Percentiles rank a stretch among this genome's conserved stretches.
Conservation (phyloP, 2,329 filamentous ascomycete genomes). For the Trichoderma sp. region DNA sequence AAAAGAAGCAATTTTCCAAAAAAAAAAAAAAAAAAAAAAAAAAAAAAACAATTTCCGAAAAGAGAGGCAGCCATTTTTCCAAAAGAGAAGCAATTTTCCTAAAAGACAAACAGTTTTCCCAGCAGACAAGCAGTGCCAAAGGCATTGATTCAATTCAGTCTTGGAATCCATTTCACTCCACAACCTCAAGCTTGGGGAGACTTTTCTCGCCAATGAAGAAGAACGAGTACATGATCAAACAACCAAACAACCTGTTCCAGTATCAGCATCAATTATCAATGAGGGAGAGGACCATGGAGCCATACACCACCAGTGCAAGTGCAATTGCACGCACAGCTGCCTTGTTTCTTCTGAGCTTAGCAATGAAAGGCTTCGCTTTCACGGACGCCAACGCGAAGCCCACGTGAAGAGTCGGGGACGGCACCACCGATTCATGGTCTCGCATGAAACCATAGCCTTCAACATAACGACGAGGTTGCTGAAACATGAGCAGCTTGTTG, state of each 20-base stretch:
- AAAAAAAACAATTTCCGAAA: too few species aligned
- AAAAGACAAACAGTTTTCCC: background rate
- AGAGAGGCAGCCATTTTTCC: too few species aligned
- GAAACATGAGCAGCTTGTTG: slow-evolving; percentile 1
- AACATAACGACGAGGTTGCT: background rate
- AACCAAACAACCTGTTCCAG: background rate
- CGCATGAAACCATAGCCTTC: background rate
- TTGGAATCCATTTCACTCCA: background rate
- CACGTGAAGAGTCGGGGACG: slow-evolving; percentile 39
- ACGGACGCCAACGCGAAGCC: slow-evolving; percentile 44
- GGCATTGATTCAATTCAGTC: too few species aligned
- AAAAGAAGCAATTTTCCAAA: too few species aligned
- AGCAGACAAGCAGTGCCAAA: background rate
- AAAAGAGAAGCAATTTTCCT: too few species aligned
- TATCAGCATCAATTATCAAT: background rate
- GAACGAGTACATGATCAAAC: background rate
- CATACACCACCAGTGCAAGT: slow-evolving; percentile 43
- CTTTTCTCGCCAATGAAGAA: background rate
- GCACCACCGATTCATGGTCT: slow-evolving; percentile 39
- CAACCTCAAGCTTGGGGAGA: too few species aligned
- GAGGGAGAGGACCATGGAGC: slow-evolving; percentile 42
- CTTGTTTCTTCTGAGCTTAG: slow-evolving; percentile 28
- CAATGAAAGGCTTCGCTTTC: slow-evolving; percentile 42
- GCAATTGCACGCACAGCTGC: slow-evolving; percentile 33
- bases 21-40: too few species aligned